Conservation (phyloP, 306 rosid species). For the Cercis canadensis region DNA sequence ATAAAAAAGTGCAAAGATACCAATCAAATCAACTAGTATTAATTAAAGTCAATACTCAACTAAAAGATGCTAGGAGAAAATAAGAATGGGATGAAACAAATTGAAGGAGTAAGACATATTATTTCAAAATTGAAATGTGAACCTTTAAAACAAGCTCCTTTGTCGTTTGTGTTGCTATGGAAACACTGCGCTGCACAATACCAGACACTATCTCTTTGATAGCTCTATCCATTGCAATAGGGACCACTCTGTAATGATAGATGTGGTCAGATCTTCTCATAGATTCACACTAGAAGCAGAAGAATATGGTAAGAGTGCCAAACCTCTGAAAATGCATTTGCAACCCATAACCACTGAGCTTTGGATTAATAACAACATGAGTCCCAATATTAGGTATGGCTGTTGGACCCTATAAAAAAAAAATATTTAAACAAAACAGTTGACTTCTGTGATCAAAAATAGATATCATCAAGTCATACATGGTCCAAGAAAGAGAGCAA, state of each 20-base stretch:
- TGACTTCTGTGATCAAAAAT: conserved; percentile 21
- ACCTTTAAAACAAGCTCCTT: conserved; percentile 99
- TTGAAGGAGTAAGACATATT: neutral
- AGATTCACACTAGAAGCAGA: conserved; percentile 27
- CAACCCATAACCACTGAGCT: conserved; percentile 74
- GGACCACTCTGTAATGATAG: conserved; percentile 67
- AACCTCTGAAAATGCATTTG: conserved; percentile 93
- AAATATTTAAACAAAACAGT: conserved; percentile 15
- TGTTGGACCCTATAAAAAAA: conserved; percentile 65
- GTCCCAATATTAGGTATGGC: conserved; percentile 82
- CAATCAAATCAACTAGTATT: neutral
- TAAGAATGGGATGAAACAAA: neutral
- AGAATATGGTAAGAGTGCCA: conserved; percentile 30
- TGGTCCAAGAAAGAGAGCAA: conserved; percentile 12
- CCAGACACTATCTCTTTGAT: conserved; percentile 85
- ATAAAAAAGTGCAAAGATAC: too few species aligned
- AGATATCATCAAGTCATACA: neutral
- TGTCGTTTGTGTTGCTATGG: conserved; percentile 98
- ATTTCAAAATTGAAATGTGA: neutral
- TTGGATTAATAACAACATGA: conserved; percentile 84
- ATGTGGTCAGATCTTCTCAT: conserved; percentile 28
- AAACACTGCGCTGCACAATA: conserved; percentile 96
- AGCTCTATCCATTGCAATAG: conserved; percentile 95
- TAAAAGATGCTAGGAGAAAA: neutral
- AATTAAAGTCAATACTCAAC: neutral